Evolutionary conservation across 2,329 filamentous ascomycete genomes (phyloP), one percentile per base, ranked within the genome.

Genomic region (Apiospora kogelbergensis): DNA sequence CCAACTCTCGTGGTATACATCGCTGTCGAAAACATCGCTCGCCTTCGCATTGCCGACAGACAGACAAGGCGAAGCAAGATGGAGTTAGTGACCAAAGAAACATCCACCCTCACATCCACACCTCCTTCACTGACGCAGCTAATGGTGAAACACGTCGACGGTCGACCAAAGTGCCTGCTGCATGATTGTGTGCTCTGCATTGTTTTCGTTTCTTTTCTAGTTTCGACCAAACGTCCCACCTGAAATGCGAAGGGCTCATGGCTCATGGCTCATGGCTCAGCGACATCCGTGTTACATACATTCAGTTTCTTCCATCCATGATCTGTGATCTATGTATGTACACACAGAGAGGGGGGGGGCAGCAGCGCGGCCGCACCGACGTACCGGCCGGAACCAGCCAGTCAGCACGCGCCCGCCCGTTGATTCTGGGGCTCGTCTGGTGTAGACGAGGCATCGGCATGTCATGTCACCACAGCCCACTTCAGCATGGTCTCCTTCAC

Each of bases 141-240:
- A 60, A 60, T 60, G 53, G 53, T 60, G 53, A 60, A 60, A 60
- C 53, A 60, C 30, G 53, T 60, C 53, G 53, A 60, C 53, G 26
- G 53, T 60, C 53, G 53, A 37, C 53, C 53, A 60, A 26, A 46
- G 45, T 22, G 45, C n/a, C 17, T 60, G 53, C 53, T 60, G 53
- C 53, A n/a, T 60, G 53, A 17, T 11, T 9, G 48, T 60, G 48
- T 37, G 30, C 2, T 60, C 53, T 37, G 53, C 53, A 60, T 60
- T 60, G 53, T 22, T 60, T 60, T 60, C 53, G 53, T 60, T 60
- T 60, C 53, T 60, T 60, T 60, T 60, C 53, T 60, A 60, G 53
- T 60, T 60, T 60, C 53, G 53, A 60, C 53, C 7, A 37, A 3
- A 60, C 37, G 53, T 37, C 13, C 53, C 53, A 60, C 53, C 53